A percentile compares a stretch with the other conserved stretches of the same genome.
These are phyloP conservation scores for Daldinia decipiens DNA, from an alignment of 495 filamentous ascomycete genomes.

Conservation along the genomic window DNA sequence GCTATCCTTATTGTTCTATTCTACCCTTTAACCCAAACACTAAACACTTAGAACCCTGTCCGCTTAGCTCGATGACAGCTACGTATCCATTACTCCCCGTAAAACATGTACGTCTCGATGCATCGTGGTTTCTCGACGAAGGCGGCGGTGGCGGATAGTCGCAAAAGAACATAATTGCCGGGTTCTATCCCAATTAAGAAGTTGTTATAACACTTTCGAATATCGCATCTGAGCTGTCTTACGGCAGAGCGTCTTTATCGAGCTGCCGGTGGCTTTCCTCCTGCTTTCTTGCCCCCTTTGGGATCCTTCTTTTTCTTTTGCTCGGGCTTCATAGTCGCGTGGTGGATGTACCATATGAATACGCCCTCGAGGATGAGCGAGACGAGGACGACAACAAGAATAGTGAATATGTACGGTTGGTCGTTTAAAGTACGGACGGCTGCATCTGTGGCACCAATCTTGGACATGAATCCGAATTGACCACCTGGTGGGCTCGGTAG, in stretches of 20 bases:
- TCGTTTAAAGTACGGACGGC: slow-evolving; percentile 64
- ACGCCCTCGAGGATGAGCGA: slow-evolving; percentile 53
- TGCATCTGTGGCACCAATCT: slow-evolving; percentile 59
- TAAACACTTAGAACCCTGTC: not conserved
- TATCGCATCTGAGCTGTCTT: not conserved
- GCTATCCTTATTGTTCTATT: slow-evolving; percentile 16
- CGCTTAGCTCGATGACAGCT: not conserved
- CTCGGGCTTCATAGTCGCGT: slow-evolving; percentile 62
- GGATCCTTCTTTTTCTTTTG: slow-evolving; percentile 60
- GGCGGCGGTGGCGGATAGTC: not conserved
- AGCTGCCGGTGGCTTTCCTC: slow-evolving; percentile 42
- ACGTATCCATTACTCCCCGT: slow-evolving; percentile 1
- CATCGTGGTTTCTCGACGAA: slow-evolving; percentile 3
- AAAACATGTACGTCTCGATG: not conserved
- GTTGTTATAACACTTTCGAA: not conserved
- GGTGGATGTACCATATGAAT: slow-evolving; percentile 62
- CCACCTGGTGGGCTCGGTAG: slow-evolving; percentile 30
- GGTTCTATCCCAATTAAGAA: not conserved
- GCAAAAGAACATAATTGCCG: not conserved
- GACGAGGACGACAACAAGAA: slow-evolving; percentile 59
- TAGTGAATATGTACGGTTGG: slow-evolving; percentile 62
- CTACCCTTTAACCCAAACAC: not conserved
- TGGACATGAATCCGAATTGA: slow-evolving; percentile 61
- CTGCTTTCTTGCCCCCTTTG: slow-evolving; percentile 49
- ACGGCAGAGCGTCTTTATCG: slow-evolving; percentile 29